These are phyloP conservation scores for Penicillium sp. DNA, from an alignment of 2,329 filamentous ascomycete species.

Conservation along the genomic window DNA sequence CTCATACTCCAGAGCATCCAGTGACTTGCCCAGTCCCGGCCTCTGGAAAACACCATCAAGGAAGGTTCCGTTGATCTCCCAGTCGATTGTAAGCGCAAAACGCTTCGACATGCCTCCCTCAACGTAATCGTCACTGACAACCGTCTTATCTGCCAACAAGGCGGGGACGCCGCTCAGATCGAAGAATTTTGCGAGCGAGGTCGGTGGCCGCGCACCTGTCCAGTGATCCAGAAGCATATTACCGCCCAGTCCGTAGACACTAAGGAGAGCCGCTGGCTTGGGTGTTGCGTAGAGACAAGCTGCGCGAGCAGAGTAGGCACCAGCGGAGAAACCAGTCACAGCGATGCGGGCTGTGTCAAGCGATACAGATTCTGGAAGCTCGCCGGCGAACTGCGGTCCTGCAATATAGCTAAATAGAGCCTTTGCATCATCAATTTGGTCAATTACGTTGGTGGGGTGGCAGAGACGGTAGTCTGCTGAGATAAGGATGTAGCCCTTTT, in stretches of 20 bases:
- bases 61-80: constrained; percentile 22
- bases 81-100: constrained; percentile 21
- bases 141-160: constrained; percentile 15
- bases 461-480: constrained; percentile 23
- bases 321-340: constrained; percentile 23
- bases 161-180: constrained; percentile 9
- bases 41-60: constrained; percentile 18
- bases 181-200: constrained; percentile 16
- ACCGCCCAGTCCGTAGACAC: constrained; percentile 17
- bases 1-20: constrained; percentile 12
- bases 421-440: constrained; percentile 23
- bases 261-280: constrained; percentile 17
- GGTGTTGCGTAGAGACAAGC: constrained; percentile 22
- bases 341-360: constrained; percentile 19
- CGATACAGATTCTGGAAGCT: constrained; percentile 1
- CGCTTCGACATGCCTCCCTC: constrained; percentile 9
- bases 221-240: constrained; percentile 23
- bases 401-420: constrained; percentile 16
- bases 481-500: constrained; percentile 22
- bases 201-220: constrained; percentile 16
- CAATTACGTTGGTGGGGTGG: constrained; percentile 19
- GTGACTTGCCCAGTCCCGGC: constrained; percentile 9
- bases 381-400: constrained; percentile 3
- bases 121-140: constrained; percentile 20
- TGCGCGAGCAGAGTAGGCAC: constrained; percentile 24